Evolutionary conservation across 1,284 basidiomycete species (phyloP).

Genomic region (Apiotrichum mycotoxinovorans): DNA sequence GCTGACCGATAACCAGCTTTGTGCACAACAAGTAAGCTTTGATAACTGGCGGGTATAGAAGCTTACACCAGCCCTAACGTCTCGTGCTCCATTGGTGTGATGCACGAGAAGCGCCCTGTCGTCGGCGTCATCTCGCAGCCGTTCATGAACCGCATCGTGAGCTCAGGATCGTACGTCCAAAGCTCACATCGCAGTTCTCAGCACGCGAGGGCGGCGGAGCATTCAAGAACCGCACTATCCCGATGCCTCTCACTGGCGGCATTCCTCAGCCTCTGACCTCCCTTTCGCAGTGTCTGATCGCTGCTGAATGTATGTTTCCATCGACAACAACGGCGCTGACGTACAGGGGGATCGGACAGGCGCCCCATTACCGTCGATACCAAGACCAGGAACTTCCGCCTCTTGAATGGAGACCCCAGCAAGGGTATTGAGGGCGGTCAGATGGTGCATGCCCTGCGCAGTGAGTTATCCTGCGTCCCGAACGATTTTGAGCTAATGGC

Average conservation of each 20-base stretch:
- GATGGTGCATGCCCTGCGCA: constrained; percentile 82
- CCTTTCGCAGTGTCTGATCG: constrained; percentile 75
- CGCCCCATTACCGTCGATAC: constrained; percentile 57
- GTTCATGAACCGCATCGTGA: constrained; percentile 73
- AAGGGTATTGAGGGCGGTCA: constrained; percentile 68
- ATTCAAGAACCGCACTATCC: constrained; percentile 60
- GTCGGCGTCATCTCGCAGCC: constrained; percentile 88
- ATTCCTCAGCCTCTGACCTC: constrained; percentile 66
- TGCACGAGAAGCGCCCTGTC: constrained; percentile 71
- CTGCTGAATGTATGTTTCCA: constrained; percentile 62
- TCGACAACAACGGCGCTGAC: constrained; percentile 4
- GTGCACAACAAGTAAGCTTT: constrained; percentile 42
- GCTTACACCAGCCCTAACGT: constrained; percentile 36
- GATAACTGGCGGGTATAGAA: not conserved
- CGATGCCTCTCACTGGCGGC: constrained; percentile 70
- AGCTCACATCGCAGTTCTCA: constrained; percentile 60
- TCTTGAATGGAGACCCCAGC: constrained; percentile 69
- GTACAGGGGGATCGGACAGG: constrained; percentile 74
- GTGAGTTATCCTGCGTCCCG: constrained; percentile 18
- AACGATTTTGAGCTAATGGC: not conserved
- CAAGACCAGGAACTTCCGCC: constrained; percentile 67
- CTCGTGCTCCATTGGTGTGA: constrained; percentile 71
- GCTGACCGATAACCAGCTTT: constrained; percentile 33
- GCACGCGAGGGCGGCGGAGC: constrained; percentile 75
- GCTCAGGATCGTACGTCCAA: constrained; percentile 20